Base-by-base conservation (phyloP, 805 yeast genomes). In the Lipomyces spencermartinsiae region DNA sequence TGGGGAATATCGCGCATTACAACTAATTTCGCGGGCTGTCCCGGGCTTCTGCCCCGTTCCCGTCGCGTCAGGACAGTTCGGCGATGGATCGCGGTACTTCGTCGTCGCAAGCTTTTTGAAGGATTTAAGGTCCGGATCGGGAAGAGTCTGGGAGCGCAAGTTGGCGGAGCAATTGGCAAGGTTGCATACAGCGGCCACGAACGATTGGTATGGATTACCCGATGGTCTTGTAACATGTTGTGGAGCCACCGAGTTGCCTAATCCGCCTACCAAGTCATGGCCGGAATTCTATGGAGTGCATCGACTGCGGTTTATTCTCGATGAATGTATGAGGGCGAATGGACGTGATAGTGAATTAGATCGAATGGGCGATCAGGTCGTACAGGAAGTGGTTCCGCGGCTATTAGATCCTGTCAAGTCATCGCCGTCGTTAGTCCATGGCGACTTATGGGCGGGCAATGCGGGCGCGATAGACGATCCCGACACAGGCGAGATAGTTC, bases 391-490 rank as follows among this genome's bases (percentile, higher is more conserved):
- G n/a, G 67, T 63, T 1, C 73, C 73, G 12, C 19, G 58, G 4
- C 60, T 70, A 43, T 58, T 70, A 6, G 43, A 39, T 10, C 19
- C 49, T 8, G 29, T 65, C 14, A 49, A 35, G 29, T 59, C 62
- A 6, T 37, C 55, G 4, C 72, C 72, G 35, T 60, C 70, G n/a
- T 55, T 70, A 29, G 71, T 70, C 12, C 73, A 70, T 34, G 73
- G 73, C 31, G 73, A 70, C 49, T 33, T 70, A 35, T 69, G 73
- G 73, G 34, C 66, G 10, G 73, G 73, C 12, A 70, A 70, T 53
- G 64, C 68, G 6, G 71, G 71, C 29, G 59, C 66, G 7, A 43
- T 64, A 14, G 34, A 53, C 16, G 34, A 56, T 31, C 12, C 19
- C 29, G 49, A 29, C 9, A 43, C 56, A 2, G 62, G 64, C 5